Evolutionary conservation across 345 rosid genomes (phyloP), one percentile per base, ranked within the genome.

Genomic region (Sisymbrium altissimum): DNA sequence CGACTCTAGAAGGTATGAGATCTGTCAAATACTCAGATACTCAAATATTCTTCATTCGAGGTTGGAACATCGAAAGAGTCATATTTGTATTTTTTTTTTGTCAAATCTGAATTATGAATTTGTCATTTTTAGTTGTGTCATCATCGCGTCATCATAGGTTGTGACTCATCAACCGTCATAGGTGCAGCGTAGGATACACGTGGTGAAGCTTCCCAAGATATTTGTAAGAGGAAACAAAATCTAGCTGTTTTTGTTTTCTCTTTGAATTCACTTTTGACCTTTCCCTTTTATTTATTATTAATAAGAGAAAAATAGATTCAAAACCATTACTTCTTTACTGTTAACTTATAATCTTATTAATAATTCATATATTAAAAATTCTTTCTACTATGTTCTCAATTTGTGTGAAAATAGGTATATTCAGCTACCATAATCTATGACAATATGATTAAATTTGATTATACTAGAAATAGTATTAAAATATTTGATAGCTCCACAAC

Each of bases 161-260:
- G 53, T 46, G 71, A 55, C 74, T 74, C 65, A 48, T 53, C 30
- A 53, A 61, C 43, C 80, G 75, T 70, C 71, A 64, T 70, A 63
- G 63, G 29, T 63, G 75, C 71, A 45, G 44, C 80, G 80, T 76
- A 64, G 64, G 75, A 76, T 70, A 70, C 80, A 76, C 80, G 75
- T 76, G 66, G 52, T 23, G 52, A 46, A 76, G 50, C 66, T 70
- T 76, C 71, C 61, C 46, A 64, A 75, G 27, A 46, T 33, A 12
- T 49, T 39, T 66, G 43, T 19, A 30, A 60, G 15, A 61, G 40
- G 12, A 75, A 68, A 53, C 79, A 52, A 52, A 49, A 49, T 74
- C 72, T 60, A 59, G 7, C 18, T 48, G 45, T 15, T 41, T 13
- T 55, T 10, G 13, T 11, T 43, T 2, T 57, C 0, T 19, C 38